A percentile compares a stretch with the other conserved stretches of the same genome.
These are phyloP conservation scores for Zymoseptoria pseudotritici DNA, from an alignment of 2,329 filamentous ascomycete genomes.

Conservation along the genomic window DNA sequence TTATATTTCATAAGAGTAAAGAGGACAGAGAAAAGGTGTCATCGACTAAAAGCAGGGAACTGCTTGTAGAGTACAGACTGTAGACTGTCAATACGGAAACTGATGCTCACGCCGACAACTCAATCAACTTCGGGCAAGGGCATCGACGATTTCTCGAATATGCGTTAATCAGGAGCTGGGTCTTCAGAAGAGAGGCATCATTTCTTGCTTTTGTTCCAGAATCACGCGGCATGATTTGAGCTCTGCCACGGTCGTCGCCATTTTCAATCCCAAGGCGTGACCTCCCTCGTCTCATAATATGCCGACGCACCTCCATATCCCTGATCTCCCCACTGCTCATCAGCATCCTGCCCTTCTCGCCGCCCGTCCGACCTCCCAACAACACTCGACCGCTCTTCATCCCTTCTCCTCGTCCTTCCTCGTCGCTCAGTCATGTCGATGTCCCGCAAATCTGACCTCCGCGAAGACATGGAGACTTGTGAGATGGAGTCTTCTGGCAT, in stretches of 20 bases:
- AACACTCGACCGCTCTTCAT: neutral
- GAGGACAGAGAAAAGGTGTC: too few relatives aligned
- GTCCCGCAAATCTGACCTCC: neutral
- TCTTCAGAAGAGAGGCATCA: too few relatives aligned
- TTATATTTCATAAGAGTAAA: too few relatives aligned
- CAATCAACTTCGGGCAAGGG: too few relatives aligned
- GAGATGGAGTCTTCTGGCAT: conserved; percentile 14
- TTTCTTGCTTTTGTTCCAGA: neutral
- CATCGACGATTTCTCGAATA: too few relatives aligned
- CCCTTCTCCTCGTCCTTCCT: conserved; percentile 3
- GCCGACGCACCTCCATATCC: neutral
- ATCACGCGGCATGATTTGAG: neutral
- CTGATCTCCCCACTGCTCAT: neutral
- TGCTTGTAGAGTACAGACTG: too few relatives aligned
- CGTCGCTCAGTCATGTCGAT: neutral
- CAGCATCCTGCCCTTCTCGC: neutral
- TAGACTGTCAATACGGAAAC: too few relatives aligned
- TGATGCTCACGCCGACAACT: too few relatives aligned
- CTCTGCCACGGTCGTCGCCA: neutral
- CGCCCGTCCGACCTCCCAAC: neutral
- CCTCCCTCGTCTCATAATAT: conserved; percentile 4
- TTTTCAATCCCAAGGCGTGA: conserved; percentile 4
- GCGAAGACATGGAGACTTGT: conserved; percentile 9
- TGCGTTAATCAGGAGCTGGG: too few relatives aligned
- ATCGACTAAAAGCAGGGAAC: too few relatives aligned